phyloP scores from a whole-genome alignment of 306 rosid species.

The Delonix regia region DNA sequence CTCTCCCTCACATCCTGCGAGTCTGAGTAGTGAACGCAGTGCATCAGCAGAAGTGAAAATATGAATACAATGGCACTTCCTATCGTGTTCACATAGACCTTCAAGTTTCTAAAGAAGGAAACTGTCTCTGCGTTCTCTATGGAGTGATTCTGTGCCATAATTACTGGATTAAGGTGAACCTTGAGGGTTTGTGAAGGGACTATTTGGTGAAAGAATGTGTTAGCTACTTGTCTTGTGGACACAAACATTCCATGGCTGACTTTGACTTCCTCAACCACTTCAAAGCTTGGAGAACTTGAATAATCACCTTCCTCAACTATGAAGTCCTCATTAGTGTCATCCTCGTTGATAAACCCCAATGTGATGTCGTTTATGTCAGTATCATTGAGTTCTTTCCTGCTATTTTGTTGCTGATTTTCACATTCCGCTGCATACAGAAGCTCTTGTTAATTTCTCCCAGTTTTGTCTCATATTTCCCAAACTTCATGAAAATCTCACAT shows the following conservation, averaged over 20 bases:
- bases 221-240: slow-evolving; percentile 75
- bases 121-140: slow-evolving; percentile 36
- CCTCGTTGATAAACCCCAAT: slow-evolving; percentile 68
- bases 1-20: slow-evolving; percentile 22
- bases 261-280: slow-evolving; percentile 78
- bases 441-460: not conserved
- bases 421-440: slow-evolving; percentile 36
- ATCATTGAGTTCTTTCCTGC: slow-evolving; percentile 51
- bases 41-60: slow-evolving; percentile 54
- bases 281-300: slow-evolving; percentile 73
- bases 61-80: slow-evolving; percentile 45
- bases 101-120: slow-evolving; percentile 36
- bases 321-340: slow-evolving; percentile 53
- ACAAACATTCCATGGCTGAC: slow-evolving; percentile 84
- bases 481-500: no score
- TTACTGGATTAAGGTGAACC: slow-evolving; percentile 71
- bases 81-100: slow-evolving; percentile 39
- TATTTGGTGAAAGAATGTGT: slow-evolving; percentile 86
- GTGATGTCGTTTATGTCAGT: slow-evolving; percentile 57
- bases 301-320: slow-evolving; percentile 48
- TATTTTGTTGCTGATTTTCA: slow-evolving; percentile 36
- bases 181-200: slow-evolving; percentile 79
- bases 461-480: no score
- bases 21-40: slow-evolving; percentile 20
- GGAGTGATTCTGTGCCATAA: slow-evolving; percentile 19